Percentiles rank a stretch among this genome's conserved stretches.
Conservation (phyloP, 306 rosid genomes). For the Inga oerstediana region DNA sequence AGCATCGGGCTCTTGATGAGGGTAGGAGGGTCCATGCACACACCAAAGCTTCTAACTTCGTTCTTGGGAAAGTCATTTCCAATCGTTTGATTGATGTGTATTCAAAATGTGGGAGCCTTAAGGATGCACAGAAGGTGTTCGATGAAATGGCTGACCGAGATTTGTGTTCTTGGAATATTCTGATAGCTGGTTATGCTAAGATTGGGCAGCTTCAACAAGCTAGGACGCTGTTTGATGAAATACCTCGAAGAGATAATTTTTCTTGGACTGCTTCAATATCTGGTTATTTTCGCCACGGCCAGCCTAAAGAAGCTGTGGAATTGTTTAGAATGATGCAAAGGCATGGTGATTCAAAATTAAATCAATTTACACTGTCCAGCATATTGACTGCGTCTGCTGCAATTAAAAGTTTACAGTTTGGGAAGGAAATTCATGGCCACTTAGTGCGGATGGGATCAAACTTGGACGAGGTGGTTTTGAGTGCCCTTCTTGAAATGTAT, state of each 20-base stretch:
- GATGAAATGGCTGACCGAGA: constrained; percentile 60
- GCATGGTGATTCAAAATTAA: too few species aligned
- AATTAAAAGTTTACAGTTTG: constrained; percentile 45
- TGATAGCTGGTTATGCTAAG: constrained; percentile 65
- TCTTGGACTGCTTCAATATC: constrained; percentile 68
- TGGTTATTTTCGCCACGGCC: constrained; percentile 47
- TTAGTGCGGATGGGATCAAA: constrained; percentile 51
- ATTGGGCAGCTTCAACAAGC: constrained; percentile 51
- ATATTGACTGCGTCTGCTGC: constrained; percentile 66
- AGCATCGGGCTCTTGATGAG: constrained; percentile 56
- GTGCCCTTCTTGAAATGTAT: constrained; percentile 62
- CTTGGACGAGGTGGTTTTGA: constrained; percentile 69
- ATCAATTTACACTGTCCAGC: neutral
- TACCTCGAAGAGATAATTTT: constrained; percentile 64
- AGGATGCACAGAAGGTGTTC: constrained; percentile 55
- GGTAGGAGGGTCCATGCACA: constrained; percentile 60
- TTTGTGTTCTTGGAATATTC: constrained; percentile 77
- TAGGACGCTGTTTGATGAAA: constrained; percentile 61
- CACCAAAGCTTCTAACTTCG: constrained; percentile 52
- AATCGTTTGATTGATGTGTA: constrained; percentile 58
- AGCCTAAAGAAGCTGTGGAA: neutral
- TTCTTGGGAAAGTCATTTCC: constrained; percentile 49
- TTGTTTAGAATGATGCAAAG: too few species aligned
- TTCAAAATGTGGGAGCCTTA: constrained; percentile 57
- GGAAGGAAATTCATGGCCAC: constrained; percentile 77